Percentiles rank a stretch among this genome's conserved stretches.
phyloP scores from a whole-genome alignment of 345 rosid species.

The Eucalyptus pauciflora region DNA sequence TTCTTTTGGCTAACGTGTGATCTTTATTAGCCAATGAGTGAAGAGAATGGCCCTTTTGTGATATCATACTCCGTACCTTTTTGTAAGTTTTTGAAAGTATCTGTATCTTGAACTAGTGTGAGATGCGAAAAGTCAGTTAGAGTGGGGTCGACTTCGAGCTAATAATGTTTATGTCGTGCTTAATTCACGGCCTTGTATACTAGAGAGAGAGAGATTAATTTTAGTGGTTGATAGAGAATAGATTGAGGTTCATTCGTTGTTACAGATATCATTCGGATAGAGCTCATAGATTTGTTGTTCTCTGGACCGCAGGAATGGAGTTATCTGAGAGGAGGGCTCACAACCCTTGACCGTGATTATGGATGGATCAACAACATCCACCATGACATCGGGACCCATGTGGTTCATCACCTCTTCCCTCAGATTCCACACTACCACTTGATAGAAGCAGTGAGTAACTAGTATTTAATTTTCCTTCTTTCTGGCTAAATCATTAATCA shows the following conservation, averaged over 20 bases:
- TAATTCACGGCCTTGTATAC: not conserved
- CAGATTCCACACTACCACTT: conserved; percentile 95
- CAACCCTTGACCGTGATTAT: conserved; percentile 80
- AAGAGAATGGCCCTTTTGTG: not conserved
- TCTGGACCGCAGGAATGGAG: conserved; percentile 63
- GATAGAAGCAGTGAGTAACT: conserved; percentile 63
- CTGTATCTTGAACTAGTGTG: not conserved
- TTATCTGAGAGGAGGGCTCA: conserved; percentile 87
- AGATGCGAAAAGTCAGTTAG: not conserved
- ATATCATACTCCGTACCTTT: not conserved
- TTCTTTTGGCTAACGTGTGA: not conserved
- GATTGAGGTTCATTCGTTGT: not conserved
- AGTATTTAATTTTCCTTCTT: not conserved
- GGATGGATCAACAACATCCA: conserved; percentile 85
- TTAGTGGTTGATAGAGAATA: not conserved
- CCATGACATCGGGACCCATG: conserved; percentile 96
- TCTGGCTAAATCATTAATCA: not conserved
- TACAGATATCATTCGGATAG: not conserved
- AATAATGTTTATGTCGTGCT: not conserved
- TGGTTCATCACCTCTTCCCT: conserved; percentile 88
- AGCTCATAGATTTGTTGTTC: not conserved
- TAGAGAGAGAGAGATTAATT: not conserved
- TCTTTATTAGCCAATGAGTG: not conserved
- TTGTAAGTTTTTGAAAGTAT: not conserved
- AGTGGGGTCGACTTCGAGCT: not conserved